phyloP scores from a whole-genome alignment of 2,329 filamentous ascomycete genomes.

The Metarhizium rileyi region DNA sequence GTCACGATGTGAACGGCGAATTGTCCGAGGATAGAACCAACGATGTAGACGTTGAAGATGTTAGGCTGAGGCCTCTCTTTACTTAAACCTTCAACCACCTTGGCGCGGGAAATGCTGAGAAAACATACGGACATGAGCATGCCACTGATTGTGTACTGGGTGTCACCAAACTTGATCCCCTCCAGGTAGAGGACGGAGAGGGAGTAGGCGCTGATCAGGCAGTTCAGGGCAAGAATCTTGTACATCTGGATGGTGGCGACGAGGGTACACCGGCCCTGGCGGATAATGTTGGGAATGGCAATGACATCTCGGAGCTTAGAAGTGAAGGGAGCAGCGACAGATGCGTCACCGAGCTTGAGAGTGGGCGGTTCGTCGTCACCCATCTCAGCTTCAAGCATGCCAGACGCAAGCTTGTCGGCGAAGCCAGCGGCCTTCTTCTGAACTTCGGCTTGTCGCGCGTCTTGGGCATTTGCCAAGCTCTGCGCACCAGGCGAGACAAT shows the following conservation, averaged over 20 bases:
- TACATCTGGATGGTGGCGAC: slow-evolving; percentile 99
- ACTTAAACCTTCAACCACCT: slow-evolving; percentile 87
- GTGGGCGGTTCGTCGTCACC: slow-evolving; percentile 86
- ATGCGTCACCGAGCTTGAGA: slow-evolving; percentile 94
- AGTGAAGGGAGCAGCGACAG: slow-evolving; percentile 93
- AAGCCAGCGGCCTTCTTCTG: slow-evolving; percentile 66
- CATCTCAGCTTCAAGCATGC: slow-evolving; percentile 84
- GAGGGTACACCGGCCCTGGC: slow-evolving; percentile 92
- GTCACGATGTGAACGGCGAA: slow-evolving; percentile 94
- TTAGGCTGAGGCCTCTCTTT: slow-evolving; percentile 97
- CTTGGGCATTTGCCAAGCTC: slow-evolving; percentile 29
- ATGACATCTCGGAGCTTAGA: slow-evolving; percentile 96
- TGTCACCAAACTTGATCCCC: slow-evolving; percentile 98
- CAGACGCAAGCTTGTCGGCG: slow-evolving; percentile 75
- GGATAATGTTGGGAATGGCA: slow-evolving; percentile 95
- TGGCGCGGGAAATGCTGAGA: slow-evolving; percentile 93
- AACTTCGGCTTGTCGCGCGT: slow-evolving; percentile 45
- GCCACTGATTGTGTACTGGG: slow-evolving; percentile 95
- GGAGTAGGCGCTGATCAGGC: slow-evolving; percentile 95
- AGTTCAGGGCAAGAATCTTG: slow-evolving; percentile 97
- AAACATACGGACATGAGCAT: slow-evolving; percentile 99
- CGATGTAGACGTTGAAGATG: slow-evolving; percentile 99
- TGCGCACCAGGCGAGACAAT: slow-evolving; percentile 58
- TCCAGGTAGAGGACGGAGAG: slow-evolving; percentile 93
- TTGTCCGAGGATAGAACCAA: slow-evolving; percentile 92